phyloP scores from a whole-genome alignment of 2,329 filamentous ascomycete species.

The Zymoseptoria brevis region DNA sequence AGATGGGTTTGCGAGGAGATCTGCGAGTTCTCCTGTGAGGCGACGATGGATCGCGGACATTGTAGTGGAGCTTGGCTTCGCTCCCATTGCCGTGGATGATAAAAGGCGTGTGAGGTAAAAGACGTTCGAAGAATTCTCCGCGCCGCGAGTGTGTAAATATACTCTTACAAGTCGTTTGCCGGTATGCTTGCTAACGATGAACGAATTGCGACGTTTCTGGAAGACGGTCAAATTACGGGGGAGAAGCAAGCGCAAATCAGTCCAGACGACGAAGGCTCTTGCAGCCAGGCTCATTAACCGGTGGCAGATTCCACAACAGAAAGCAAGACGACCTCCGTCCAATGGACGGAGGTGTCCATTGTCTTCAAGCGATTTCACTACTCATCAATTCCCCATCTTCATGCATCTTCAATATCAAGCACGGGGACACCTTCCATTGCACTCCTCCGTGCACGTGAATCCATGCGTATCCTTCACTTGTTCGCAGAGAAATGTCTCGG shows the following conservation, averaged over 20 bases:
- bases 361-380: neutral
- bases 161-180: neutral
- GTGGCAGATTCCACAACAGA: too few relatives aligned
- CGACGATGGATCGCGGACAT: neutral
- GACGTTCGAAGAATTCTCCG: neutral
- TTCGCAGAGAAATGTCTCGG: constrained; percentile 6
- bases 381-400: neutral
- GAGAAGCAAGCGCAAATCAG: neutral
- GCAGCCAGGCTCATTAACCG: too few relatives aligned
- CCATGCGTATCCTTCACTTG: constrained; percentile 8
- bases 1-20: neutral
- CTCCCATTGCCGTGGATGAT: neutral
- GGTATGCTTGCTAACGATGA: neutral
- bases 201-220: neutral
- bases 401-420: neutral
- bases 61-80: neutral
- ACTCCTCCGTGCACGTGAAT: constrained; percentile 8
- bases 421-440: neutral
- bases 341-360: too few relatives aligned
- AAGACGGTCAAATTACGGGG: too few relatives aligned
- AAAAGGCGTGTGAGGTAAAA: neutral
- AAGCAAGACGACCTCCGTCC: too few relatives aligned
- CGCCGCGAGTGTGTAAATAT: neutral
- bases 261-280: too few relatives aligned
- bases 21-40: neutral